Percentiles rank a stretch among this genome's conserved stretches.
phyloP scores from a whole-genome alignment of 352 stramenopile species.

The Phytophthora melonis region DNA sequence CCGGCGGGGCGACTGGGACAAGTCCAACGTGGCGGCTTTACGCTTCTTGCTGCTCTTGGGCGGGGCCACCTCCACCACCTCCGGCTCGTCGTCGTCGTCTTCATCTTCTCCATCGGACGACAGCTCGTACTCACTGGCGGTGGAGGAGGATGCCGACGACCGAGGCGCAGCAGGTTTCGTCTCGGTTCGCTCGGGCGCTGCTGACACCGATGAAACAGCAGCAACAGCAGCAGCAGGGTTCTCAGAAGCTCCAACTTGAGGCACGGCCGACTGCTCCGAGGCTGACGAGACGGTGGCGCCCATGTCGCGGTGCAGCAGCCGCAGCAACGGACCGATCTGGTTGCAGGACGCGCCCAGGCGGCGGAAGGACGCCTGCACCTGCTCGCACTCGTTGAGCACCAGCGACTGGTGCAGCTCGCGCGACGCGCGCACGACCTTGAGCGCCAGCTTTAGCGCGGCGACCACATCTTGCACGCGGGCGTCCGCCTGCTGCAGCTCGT shows the following conservation, averaged over 20 bases:
- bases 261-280: background rate
- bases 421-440: conserved; percentile 31
- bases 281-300: conserved; percentile 2
- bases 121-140: conserved; percentile 20
- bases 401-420: conserved; percentile 31
- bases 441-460: conserved; percentile 14
- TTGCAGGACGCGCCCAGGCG: conserved; percentile 31
- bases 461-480: conserved; percentile 20
- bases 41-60: conserved; percentile 23
- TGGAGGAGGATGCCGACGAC: conserved; percentile 10
- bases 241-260: background rate
- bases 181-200: background rate
- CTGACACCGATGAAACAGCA: background rate
- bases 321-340: conserved; percentile 25
- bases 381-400: conserved; percentile 23
- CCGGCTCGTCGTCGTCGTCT: conserved; percentile 3
- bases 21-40: conserved; percentile 25
- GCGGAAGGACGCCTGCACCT: conserved; percentile 26
- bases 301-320: conserved; percentile 27
- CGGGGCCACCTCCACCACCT: conserved; percentile 20
- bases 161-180: conserved; percentile 3
- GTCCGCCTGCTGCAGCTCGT: conserved; percentile 19
- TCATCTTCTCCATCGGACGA: conserved; percentile 16
- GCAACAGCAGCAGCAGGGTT: background rate
- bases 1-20: conserved; percentile 11